These are phyloP conservation scores for Gossypium mustelinum DNA, from an alignment of 345 rosid genomes.

Conservation along the genomic window DNA sequence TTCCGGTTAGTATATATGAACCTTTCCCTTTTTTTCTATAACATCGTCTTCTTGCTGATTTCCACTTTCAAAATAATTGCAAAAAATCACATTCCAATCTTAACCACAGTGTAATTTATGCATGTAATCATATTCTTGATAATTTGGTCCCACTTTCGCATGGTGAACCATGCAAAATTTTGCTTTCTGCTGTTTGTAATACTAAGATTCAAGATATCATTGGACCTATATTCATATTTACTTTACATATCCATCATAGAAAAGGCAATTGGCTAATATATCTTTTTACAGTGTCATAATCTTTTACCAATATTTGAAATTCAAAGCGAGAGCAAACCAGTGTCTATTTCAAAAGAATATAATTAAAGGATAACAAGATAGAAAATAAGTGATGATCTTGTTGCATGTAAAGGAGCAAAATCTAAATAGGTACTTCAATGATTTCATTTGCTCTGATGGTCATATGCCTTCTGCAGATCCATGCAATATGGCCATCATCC, in stretches of 20 bases:
- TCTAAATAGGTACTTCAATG: slow-evolving; percentile 27
- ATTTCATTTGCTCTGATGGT: slow-evolving; percentile 72
- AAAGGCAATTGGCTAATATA: neutral
- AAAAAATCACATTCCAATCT: slow-evolving; percentile 21
- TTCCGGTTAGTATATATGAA: slow-evolving; percentile 44
- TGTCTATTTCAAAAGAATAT: slow-evolving; percentile 37
- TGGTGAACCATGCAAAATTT: slow-evolving; percentile 18
- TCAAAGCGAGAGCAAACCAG: neutral
- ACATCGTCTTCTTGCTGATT: slow-evolving; percentile 17
- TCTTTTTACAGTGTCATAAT: neutral
- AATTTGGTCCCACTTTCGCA: slow-evolving; percentile 28
- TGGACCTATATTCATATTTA: neutral
- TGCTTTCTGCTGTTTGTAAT: slow-evolving; percentile 25
- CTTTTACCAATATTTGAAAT: neutral
- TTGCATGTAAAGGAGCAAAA: neutral
- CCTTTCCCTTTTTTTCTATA: slow-evolving; percentile 17
- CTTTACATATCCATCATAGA: neutral
- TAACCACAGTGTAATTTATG: slow-evolving; percentile 30
- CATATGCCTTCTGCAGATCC: slow-evolving; percentile 88
- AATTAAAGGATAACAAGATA: slow-evolving; percentile 20
- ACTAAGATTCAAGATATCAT: neutral
- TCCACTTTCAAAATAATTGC: slow-evolving; percentile 31
- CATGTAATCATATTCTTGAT: slow-evolving; percentile 17
- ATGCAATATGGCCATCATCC: slow-evolving; percentile 79
- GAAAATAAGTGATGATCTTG: neutral